These are phyloP conservation scores for Favolaschia claudopus DNA, from an alignment of 768 basidiomycete species.

Conservation along the genomic window DNA sequence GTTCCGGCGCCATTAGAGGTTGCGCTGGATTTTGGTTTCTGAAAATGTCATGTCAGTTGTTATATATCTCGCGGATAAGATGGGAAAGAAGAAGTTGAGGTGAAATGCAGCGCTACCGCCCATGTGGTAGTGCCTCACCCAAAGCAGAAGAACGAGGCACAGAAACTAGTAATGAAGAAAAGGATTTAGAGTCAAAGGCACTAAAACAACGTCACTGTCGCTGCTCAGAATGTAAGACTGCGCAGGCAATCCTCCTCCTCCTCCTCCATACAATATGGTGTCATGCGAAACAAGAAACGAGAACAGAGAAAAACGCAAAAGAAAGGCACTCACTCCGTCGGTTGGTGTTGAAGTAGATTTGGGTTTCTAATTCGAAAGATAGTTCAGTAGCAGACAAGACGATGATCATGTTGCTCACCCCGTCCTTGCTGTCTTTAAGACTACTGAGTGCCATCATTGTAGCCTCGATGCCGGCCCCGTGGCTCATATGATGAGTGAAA, in stretches of 20 bases:
- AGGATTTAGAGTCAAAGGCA: no score
- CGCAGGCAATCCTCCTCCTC: no score
- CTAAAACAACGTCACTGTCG: no score
- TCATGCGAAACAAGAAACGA: neutral
- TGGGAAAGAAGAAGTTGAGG: neutral
- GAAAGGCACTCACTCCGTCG: conserved; percentile 10
- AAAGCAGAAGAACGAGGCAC: no score
- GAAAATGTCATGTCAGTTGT: neutral
- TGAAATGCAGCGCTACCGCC: no score
- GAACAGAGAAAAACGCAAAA: neutral
- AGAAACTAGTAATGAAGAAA: no score
- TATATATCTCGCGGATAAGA: no score
- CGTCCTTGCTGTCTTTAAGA: conserved; percentile 22
- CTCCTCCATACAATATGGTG: no score
- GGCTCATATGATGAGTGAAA: conserved; percentile 15
- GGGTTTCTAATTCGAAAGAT: conserved; percentile 14
- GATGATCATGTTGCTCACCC: neutral
- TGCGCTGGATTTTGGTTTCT: conserved; percentile 24
- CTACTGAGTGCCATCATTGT: conserved; percentile 25
- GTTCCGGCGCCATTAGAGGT: conserved; percentile 16
- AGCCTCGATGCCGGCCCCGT: conserved; percentile 20
- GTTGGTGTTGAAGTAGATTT: conserved; percentile 2
- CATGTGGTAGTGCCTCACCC: no score
- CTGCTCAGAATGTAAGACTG: no score
- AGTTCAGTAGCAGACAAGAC: neutral